Evolutionary conservation across 1,284 basidiomycete species (phyloP).

Genomic region (Trichosporon sp.): DNA sequence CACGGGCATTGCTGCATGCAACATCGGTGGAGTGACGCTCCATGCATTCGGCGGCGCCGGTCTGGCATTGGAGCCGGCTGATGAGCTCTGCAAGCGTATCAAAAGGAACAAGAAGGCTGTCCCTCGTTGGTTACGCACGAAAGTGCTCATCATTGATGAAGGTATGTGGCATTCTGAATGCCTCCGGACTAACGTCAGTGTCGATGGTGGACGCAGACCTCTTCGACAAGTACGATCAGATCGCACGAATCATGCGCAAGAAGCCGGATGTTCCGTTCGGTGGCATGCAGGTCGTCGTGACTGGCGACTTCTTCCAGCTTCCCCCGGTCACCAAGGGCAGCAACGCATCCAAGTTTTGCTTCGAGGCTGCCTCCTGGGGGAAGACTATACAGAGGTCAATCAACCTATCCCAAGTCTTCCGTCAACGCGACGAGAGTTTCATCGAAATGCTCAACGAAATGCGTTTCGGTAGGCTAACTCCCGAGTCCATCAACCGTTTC

Average conservation of each 20-base stretch:
- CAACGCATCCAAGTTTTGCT: constrained; percentile 66
- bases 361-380: constrained; percentile 86
- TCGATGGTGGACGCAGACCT: constrained; percentile 96
- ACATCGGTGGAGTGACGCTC: constrained; percentile 89
- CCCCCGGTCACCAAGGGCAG: constrained; percentile 77
- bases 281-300: constrained; percentile 91
- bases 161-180: constrained; percentile 59
- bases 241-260: constrained; percentile 61
- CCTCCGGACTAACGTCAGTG: constrained; percentile 61
- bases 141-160: constrained; percentile 92
- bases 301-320: constrained; percentile 95
- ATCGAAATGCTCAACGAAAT: constrained; percentile 89
- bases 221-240: constrained; percentile 57
- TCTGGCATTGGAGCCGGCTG: constrained; percentile 70
- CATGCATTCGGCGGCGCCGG: constrained; percentile 92
- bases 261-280: constrained; percentile 72
- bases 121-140: constrained; percentile 71
- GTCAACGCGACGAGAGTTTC: constrained; percentile 64
- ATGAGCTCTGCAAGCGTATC: constrained; percentile 70
- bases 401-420: constrained; percentile 86
- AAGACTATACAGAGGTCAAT: constrained; percentile 73
- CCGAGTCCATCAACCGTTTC: constrained; percentile 66
- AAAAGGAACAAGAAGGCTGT: constrained; percentile 69
- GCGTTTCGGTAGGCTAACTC: constrained; percentile 73
- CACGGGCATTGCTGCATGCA: constrained; percentile 88